A percentile compares a stretch with the other conserved stretches of the same genome.
phyloP scores from a whole-genome alignment of 768 basidiomycete genomes.

The Pholiota conissans region DNA sequence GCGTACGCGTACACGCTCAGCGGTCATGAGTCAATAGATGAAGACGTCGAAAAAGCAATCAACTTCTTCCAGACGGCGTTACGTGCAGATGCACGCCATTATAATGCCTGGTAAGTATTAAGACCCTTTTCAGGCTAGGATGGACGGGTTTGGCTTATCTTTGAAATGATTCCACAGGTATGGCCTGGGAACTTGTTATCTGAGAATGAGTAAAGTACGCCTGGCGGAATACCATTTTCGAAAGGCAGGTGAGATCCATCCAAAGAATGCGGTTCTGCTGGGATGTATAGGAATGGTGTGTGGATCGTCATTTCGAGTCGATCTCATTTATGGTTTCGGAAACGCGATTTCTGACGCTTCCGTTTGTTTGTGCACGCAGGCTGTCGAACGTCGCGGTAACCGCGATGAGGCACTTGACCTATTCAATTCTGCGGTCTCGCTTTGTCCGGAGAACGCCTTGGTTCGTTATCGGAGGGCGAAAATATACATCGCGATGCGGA shows the following conservation, averaged over 20 bases:
- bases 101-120: slow-evolving; percentile 89
- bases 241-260: slow-evolving; percentile 89
- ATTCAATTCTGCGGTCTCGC: slow-evolving; percentile 78
- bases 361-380: slow-evolving; percentile 45
- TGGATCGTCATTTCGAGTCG: slow-evolving; percentile 25
- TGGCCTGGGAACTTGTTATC: slow-evolving; percentile 96
- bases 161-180: slow-evolving; percentile 66
- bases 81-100: slow-evolving; percentile 89
- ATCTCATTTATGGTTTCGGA: slow-evolving; percentile 18
- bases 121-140: slow-evolving; percentile 11
- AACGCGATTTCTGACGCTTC: slow-evolving; percentile 23
- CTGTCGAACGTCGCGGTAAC: slow-evolving; percentile 84
- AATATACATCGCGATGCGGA: slow-evolving; percentile 82
- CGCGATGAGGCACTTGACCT: slow-evolving; percentile 71
- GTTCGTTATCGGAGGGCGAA: slow-evolving; percentile 94
- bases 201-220: slow-evolving; percentile 89
- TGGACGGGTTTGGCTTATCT: slow-evolving; percentile 26
- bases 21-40: slow-evolving; percentile 96
- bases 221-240: slow-evolving; percentile 97
- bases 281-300: slow-evolving; percentile 96
- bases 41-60: slow-evolving; percentile 91
- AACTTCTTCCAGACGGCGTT: slow-evolving; percentile 91
- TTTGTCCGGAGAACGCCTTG: slow-evolving; percentile 87
- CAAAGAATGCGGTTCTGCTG: slow-evolving; percentile 91
- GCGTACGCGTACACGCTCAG: slow-evolving; percentile 96